Conservation (phyloP, 768 basidiomycete species). For the Mycena kentingensis region DNA sequence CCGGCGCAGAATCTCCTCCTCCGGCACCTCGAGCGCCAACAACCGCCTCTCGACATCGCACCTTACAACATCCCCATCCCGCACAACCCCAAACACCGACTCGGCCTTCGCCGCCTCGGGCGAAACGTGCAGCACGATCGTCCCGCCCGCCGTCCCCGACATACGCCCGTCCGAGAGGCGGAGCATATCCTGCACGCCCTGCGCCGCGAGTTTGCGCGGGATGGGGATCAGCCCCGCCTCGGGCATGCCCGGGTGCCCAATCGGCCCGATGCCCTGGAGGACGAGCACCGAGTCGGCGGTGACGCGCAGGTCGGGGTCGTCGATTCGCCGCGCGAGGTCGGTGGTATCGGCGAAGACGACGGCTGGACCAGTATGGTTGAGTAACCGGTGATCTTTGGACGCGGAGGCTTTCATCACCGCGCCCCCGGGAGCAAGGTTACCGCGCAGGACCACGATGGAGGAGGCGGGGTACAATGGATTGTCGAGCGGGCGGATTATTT, state of each 20-base stretch:
- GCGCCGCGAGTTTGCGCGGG: conserved; percentile 57
- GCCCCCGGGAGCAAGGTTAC: conserved; percentile 64
- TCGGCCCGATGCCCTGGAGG: conserved; percentile 20
- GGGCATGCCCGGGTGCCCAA: conserved; percentile 22
- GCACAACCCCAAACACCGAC: conserved; percentile 58
- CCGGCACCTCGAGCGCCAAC: conserved; percentile 52
- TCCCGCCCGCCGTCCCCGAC: conserved; percentile 62
- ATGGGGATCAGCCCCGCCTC: conserved; percentile 35
- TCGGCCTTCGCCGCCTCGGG: conserved; percentile 60
- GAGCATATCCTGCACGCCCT: conserved; percentile 39
- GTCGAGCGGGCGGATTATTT: conserved; percentile 54
- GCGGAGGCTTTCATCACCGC: conserved; percentile 67
- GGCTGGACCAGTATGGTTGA: conserved; percentile 13
- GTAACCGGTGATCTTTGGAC: conserved; percentile 47
- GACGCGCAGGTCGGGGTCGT: conserved; percentile 36
- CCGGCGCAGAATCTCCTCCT: conserved; percentile 46
- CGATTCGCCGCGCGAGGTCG: conserved; percentile 57
- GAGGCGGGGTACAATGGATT: conserved; percentile 67
- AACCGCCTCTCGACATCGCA: conserved; percentile 49
- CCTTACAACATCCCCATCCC: conserved; percentile 57
- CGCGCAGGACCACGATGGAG: conserved; percentile 63
- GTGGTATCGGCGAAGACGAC: conserved; percentile 22
- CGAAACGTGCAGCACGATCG: conserved; percentile 50
- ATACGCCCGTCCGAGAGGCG: conserved; percentile 67
- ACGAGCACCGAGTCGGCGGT: conserved; percentile 21